phyloP scores from a whole-genome alignment of 1,139 yeast species.

The Candida labiduridarum region DNA sequence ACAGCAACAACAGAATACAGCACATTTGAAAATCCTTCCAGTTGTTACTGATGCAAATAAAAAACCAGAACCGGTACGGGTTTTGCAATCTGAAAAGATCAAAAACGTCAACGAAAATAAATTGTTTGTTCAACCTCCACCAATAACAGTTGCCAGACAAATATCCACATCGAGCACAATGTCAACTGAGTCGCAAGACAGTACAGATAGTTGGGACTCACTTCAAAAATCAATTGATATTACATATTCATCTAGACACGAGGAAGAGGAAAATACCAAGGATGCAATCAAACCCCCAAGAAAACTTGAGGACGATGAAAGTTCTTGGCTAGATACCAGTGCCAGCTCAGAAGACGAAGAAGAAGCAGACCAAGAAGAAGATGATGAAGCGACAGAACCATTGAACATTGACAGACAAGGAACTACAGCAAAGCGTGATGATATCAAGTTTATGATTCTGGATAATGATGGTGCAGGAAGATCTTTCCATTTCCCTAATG shows the following conservation, averaged over 20 bases:
- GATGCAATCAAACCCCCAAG: slow-evolving; percentile 3
- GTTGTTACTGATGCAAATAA: background rate
- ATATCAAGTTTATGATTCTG: background rate
- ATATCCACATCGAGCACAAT: slow-evolving; percentile 7
- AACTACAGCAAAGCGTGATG: background rate
- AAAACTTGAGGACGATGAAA: slow-evolving; percentile 14
- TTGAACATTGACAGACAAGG: slow-evolving; percentile 10
- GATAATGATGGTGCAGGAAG: slow-evolving; percentile 37
- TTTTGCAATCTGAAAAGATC: background rate
- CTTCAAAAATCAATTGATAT: slow-evolving; percentile 38
- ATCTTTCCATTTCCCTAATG: slow-evolving; percentile 44
- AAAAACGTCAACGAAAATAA: background rate
- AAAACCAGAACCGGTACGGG: background rate
- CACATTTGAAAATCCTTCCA: slow-evolving; percentile 1
- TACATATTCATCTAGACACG: slow-evolving; percentile 10
- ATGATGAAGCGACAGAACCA: slow-evolving; percentile 12
- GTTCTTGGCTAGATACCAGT: slow-evolving; percentile 12
- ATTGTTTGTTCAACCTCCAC: background rate
- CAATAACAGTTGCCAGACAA: background rate
- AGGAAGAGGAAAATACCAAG: background rate
- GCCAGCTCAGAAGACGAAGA: slow-evolving; percentile 4
- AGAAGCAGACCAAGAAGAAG: slow-evolving; percentile 4
- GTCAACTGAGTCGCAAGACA: slow-evolving; percentile 11
- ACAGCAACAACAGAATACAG: background rate
- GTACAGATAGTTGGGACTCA: slow-evolving; percentile 35